phyloP scores from a whole-genome alignment of 2,329 filamentous ascomycete genomes.

The Madurella fahalii region DNA sequence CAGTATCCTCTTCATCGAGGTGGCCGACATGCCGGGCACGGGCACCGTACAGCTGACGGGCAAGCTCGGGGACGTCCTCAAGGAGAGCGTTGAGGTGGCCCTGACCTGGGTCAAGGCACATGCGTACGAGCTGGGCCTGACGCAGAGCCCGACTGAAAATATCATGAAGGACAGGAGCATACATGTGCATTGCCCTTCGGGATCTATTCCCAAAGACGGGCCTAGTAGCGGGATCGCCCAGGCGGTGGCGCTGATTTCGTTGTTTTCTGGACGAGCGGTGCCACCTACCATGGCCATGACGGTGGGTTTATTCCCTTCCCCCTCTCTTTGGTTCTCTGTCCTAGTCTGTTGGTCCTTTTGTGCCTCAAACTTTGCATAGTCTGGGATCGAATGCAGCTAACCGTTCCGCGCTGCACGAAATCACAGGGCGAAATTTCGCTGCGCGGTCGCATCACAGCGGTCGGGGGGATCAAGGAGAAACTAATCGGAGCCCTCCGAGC shows the following conservation, averaged over 20 bases:
- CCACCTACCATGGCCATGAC: conserved; percentile 96
- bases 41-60: conserved; percentile 93
- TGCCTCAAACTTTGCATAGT: conserved; percentile 9
- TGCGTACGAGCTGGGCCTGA: conserved; percentile 83
- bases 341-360: no score
- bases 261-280: conserved; percentile 82
- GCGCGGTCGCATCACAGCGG: conserved; percentile 83
- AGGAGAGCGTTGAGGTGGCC: conserved; percentile 94
- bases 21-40: conserved; percentile 91
- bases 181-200: conserved; percentile 93
- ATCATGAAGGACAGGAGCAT: conserved; percentile 94
- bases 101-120: conserved; percentile 97
- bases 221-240: conserved; percentile 86
- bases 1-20: conserved; percentile 96
- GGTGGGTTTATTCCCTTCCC: conserved; percentile 38
- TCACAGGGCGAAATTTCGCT: conserved; percentile 67
- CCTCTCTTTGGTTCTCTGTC: conserved; percentile 5
- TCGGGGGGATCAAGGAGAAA: conserved; percentile 98
- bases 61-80: conserved; percentile 92
- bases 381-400: no score
- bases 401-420: conserved; percentile 18
- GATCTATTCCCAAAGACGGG: conserved; percentile 92
- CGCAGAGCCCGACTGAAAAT: conserved; percentile 74
- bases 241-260: conserved; percentile 84
- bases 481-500: conserved; percentile 89